Base-by-base conservation (phyloP, 495 filamentous ascomycete genomes). In the Chaetomium cochliodes region DNA sequence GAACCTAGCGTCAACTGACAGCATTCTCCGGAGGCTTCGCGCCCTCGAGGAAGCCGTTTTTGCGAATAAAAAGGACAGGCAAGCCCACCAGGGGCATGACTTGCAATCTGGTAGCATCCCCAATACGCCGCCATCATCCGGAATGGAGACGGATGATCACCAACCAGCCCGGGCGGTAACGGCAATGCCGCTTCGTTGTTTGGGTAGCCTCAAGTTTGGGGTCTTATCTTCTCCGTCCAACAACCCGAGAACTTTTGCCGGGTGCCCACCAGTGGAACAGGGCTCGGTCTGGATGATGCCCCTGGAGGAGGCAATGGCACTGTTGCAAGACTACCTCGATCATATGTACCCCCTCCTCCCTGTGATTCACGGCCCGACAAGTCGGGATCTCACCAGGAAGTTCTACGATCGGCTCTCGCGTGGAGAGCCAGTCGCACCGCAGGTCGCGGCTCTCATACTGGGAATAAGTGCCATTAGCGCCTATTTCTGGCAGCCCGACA, bases 381-480 rank as follows among this genome's bases (percentile, higher is more conserved):
- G n/a, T 74, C 81, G 16, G 70, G n/a, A 62, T 3, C n/a, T 78
- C 28, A 57, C 83, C 0, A 67, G n/a, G 0, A 22, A 63, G 20
- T 52, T 78, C 46, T 70, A 77, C 3, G 39, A 46, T 18, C 12
- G 41, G 18, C 22, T 58, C 11, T 46, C 56, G 8, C 23, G 41
- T 23, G 13, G 56, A 25, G 56, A 25, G 7, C 55, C 42, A 11
- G 3, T 46, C 39, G 18, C 39, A 8, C 62, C 80, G 0, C 81
- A 81, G 16, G 20, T 30, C 7, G 71, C 76, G 0, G 72, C 78
- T 4, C 65, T 84, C 18, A 75, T 82, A n/a, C 65, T 83, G 8
- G 72, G 74, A 20, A 81, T 83, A 7, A 70, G 79, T 20, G 74
- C 80, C 18, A 78, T 75, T 44, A 71, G 73, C n/a, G 75, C 80